Base-by-base conservation (phyloP, 768 basidiomycete species). In the Sarcodon sp. region DNA sequence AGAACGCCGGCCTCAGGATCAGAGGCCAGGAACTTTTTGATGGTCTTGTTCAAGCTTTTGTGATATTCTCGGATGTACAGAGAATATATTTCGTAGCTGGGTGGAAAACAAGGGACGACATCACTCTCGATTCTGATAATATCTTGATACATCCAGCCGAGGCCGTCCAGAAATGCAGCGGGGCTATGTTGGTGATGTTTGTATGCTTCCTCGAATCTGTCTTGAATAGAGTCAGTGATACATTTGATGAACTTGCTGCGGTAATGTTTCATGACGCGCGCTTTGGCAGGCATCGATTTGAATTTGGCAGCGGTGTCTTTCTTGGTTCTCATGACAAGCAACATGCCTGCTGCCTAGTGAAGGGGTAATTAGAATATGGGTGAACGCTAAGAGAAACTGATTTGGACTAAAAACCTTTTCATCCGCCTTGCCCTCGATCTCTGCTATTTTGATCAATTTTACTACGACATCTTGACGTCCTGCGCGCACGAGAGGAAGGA, bases 121-220 rank as follows among this genome's bases (percentile, higher is more conserved):
- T 92, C 86, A 57, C 79, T 79, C 62, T 96, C 87, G 54, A 98
- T 82, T n/a, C 85, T 80, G 46, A 92, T 83, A 56, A 98, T 73
- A 60, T 99, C 96, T 59, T 96, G 83, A 65, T 93, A 98, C 55
- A 98, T 76, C 90, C 92, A 99, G 21, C 74, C 73, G 10, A 97
- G 66, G 47, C 75, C 75, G 21, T 83, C 80, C 47, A 98, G 69
- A 65, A 96, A 97, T 0, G 64, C 69, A 16, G 76, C 66, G 7
- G 87, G 80, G 53, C 89, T 71, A 18, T 75, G 70, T 52, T 79
- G 71, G 54, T 80, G 72, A 27, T 69, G 73, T 45, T 71, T 67
- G 57, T 79, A 87, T 2, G 80, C 80, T 6, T 72, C 70, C 3
- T 84, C 75, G 57, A 94, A 87, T 49, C 76, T 75, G 31, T 67